Conservation (phyloP, 2,329 filamentous ascomycete species). For the Celoporthe dispersa region DNA sequence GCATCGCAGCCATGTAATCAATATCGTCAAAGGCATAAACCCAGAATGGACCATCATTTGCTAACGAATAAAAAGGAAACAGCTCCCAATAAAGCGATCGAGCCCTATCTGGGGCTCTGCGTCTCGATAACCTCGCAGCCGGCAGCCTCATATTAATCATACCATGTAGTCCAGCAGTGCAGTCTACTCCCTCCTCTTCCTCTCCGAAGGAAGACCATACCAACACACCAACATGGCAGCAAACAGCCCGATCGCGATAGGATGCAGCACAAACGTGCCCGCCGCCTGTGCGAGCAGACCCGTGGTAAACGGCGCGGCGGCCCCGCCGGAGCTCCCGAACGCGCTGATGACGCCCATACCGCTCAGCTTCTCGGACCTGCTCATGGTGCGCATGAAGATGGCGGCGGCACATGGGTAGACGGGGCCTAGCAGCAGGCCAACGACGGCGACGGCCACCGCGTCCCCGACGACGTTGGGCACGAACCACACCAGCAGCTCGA, state of each 20-base stretch:
- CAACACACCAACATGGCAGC: constrained; percentile 68
- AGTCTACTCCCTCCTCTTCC: constrained; percentile 64
- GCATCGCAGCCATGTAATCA: no score
- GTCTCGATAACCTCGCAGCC: background rate
- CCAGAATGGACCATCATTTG: no score
- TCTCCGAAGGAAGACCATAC: constrained; percentile 59
- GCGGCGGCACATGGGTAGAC: constrained; percentile 76
- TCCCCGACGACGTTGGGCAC: constrained; percentile 76
- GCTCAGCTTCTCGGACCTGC: constrained; percentile 62
- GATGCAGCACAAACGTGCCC: constrained; percentile 68
- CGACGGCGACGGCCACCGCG: constrained; percentile 68
- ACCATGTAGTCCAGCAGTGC: background rate
- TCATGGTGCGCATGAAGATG: constrained; percentile 65
- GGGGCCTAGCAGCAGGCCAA: constrained; percentile 77
- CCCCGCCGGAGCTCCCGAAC: constrained; percentile 71
- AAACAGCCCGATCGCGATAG: constrained; percentile 70
- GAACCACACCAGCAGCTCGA: constrained; percentile 79
- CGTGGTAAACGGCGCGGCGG: constrained; percentile 68
- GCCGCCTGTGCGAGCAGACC: constrained; percentile 65
- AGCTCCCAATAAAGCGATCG: background rate
- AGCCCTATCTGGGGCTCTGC: background rate
- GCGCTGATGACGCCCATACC: constrained; percentile 71
- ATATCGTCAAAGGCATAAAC: no score
- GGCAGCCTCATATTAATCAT: background rate
- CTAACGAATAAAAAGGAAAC: background rate